These are phyloP conservation scores for Balamuthia mandrillaris DNA, from an alignment of 208 protist species.

Conservation along the genomic window DNA sequence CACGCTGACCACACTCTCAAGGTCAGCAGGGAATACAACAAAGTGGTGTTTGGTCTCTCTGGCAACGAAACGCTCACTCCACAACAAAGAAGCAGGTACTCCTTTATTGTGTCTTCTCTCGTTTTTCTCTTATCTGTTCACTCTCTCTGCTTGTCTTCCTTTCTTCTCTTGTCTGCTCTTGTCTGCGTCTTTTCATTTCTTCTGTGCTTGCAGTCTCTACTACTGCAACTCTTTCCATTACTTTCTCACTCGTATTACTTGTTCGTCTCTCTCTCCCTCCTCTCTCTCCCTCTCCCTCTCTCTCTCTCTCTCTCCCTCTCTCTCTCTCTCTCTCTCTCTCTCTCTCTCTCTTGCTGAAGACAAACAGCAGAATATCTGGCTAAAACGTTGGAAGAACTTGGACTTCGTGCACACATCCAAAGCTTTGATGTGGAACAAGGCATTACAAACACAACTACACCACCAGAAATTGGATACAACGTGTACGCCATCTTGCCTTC, in stretches of 20 bases:
- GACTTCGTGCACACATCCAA: background rate
- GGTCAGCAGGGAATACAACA: background rate
- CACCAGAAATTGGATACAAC: constrained; percentile 10
- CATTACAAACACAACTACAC: background rate
- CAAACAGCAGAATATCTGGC: background rate
- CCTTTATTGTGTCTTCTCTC: background rate
- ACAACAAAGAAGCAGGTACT: background rate
- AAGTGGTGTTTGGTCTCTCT: background rate
- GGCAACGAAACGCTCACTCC: background rate
- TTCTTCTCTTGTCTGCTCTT: background rate
- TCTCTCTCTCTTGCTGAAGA: background rate
- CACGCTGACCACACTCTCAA: background rate
- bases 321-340: no score
- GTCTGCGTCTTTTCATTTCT: background rate
- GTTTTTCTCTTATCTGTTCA: background rate
- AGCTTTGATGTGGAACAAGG: background rate
- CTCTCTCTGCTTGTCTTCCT: background rate
- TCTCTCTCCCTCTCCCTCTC: no score
- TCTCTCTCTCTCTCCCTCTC: no score
- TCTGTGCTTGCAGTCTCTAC: background rate
- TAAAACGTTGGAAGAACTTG: background rate
- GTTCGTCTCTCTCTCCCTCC: no score
- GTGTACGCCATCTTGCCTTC: constrained; percentile 24
- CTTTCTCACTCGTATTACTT: no score
- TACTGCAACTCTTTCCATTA: no score